These are phyloP conservation scores for Vaccinium darrowii DNA, from an alignment of 148 eudicot species.

Conservation along the genomic window DNA sequence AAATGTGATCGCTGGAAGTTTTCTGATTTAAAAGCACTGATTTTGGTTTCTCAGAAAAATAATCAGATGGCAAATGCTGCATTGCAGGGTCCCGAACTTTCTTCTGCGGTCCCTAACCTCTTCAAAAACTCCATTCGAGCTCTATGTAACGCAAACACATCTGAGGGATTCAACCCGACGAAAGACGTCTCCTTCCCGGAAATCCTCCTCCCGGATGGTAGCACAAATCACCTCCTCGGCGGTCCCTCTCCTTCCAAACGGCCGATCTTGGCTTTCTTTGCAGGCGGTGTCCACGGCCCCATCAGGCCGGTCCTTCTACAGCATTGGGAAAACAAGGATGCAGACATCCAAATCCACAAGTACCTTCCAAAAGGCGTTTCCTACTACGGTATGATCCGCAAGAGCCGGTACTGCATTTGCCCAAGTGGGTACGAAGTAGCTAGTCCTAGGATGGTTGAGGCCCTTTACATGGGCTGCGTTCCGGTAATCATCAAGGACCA, in stretches of 20 bases:
- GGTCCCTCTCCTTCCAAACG: conserved; percentile 37
- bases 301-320: conserved; percentile 36
- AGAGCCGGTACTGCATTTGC: conserved; percentile 51
- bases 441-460: conserved; percentile 61
- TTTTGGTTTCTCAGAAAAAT: background rate
- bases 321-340: conserved; percentile 44
- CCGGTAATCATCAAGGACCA: conserved; percentile 54
- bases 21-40: background rate
- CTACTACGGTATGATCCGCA: conserved; percentile 36
- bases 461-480: conserved; percentile 47
- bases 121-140: conserved; percentile 40
- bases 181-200: conserved; percentile 44
- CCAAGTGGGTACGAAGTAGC: conserved; percentile 70
- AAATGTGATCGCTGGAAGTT: background rate
- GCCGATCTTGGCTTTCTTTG: conserved; percentile 35
- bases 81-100: conserved; percentile 40
- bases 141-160: conserved; percentile 47
- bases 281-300: conserved; percentile 50
- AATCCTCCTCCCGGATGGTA: conserved; percentile 36
- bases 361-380: conserved; percentile 45
- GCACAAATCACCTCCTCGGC: conserved; percentile 25
- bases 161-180: conserved; percentile 34
- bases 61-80: too few relatives aligned
- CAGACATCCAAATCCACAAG: conserved; percentile 41
- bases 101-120: conserved; percentile 29